These are phyloP conservation scores for Dichotomopilus funicola DNA, from an alignment of 2,329 filamentous ascomycete genomes.

Conservation along the genomic window DNA sequence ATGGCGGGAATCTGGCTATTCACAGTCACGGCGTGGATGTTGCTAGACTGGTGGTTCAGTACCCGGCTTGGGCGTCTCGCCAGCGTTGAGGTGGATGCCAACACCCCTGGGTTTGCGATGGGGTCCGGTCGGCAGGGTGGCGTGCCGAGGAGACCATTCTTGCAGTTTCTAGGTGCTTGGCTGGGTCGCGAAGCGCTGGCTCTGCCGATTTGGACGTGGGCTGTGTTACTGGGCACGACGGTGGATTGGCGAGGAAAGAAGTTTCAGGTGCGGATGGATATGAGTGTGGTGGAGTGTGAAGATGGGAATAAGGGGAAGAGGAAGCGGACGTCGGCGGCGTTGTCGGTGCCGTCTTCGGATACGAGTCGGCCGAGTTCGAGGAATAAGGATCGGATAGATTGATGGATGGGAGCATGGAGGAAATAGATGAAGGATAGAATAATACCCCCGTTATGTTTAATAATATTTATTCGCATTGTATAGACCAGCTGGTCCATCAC, in stretches of 20 bases:
- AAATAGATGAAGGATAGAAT: slow-evolving; percentile 2
- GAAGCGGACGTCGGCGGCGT: not conserved
- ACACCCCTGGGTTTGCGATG: slow-evolving; percentile 69
- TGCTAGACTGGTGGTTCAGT: slow-evolving; percentile 68
- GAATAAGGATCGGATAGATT: slow-evolving; percentile 26
- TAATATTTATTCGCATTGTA: not conserved
- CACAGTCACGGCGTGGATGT: slow-evolving; percentile 64
- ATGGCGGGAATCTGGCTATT: slow-evolving; percentile 60
- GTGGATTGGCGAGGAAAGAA: slow-evolving; percentile 80
- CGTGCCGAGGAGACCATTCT: slow-evolving; percentile 49
- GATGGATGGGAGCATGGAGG: no score
- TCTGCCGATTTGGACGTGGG: slow-evolving; percentile 83
- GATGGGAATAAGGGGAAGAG: not conserved
- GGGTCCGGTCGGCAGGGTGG: slow-evolving; percentile 34
- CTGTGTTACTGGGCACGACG: slow-evolving; percentile 78
- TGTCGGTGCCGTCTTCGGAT: not conserved
- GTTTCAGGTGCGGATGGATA: slow-evolving; percentile 78
- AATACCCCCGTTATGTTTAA: slow-evolving; percentile 9
- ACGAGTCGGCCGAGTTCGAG: slow-evolving; percentile 7
- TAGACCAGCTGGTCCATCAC: no score
- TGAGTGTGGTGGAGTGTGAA: slow-evolving; percentile 57
- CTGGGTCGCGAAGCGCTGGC: slow-evolving; percentile 75
- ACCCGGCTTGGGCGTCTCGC: slow-evolving; percentile 64
- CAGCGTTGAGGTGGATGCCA: slow-evolving; percentile 62
- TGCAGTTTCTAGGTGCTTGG: slow-evolving; percentile 76